phyloP scores from a whole-genome alignment of 768 basidiomycete species.

The Suillus bovinus region DNA sequence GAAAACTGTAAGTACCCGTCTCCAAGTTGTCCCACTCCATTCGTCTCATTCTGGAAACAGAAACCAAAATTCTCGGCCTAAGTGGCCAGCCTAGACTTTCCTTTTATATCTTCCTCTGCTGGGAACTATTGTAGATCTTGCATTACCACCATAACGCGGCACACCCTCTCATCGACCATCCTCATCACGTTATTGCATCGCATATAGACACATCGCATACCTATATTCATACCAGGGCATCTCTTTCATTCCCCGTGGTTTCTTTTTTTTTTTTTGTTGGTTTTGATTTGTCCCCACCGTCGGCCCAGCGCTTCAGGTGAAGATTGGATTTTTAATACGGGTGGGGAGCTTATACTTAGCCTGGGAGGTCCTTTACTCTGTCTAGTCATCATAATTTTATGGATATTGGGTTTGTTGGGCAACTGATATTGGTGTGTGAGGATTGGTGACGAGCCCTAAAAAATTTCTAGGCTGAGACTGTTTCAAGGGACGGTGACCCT shows the following conservation, averaged over 20 bases:
- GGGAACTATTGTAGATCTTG: constrained; percentile 27
- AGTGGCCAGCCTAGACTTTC: constrained; percentile 13
- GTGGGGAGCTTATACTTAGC: constrained; percentile 22
- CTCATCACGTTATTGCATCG: constrained; percentile 26
- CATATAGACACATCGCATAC: constrained; percentile 36
- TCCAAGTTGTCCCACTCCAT: background rate
- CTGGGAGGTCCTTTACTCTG: constrained; percentile 10
- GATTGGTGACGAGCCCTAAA: background rate
- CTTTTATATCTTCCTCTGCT: constrained; percentile 12
- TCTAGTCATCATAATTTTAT: constrained; percentile 26
- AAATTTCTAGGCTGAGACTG: background rate
- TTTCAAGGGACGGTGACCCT: background rate
- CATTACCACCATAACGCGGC: constrained; percentile 19
- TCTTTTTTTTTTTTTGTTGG: constrained; percentile 19
- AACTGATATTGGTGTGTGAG: constrained; percentile 4
- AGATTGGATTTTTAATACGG: constrained; percentile 13
- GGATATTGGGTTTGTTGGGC: constrained; percentile 40
- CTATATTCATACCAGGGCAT: constrained; percentile 38
- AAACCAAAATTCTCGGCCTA: constrained; percentile 39
- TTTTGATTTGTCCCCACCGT: constrained; percentile 10
- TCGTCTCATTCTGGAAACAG: constrained; percentile 8
- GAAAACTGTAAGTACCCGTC: constrained; percentile 41
- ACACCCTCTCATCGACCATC: constrained; percentile 11
- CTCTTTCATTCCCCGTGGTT: constrained; percentile 17
- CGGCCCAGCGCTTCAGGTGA: constrained; percentile 21